Evolutionary conservation across 2,329 filamentous ascomycete genomes (phyloP), one percentile per base, ranked within the genome.

Genomic region (Colletotrichum sp.): DNA sequence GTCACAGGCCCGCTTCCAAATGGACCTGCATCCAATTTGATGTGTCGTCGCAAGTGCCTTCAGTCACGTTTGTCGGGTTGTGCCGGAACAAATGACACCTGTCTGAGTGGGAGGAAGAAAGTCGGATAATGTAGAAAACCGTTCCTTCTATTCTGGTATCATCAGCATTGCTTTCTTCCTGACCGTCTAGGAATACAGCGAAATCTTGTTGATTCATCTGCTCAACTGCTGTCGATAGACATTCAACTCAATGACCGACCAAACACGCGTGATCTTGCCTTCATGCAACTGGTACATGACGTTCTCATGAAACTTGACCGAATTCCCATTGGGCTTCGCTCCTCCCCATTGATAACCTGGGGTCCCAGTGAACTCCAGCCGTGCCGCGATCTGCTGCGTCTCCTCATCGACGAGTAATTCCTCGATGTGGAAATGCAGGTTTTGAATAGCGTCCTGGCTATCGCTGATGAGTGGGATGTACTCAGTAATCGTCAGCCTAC

Each of bases 181-280:
- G n/a, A 0, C 18, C 5, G 43, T 21, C 2, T 7, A 52, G n/a
- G 3, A 7, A 21, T 13, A 43, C 39, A n/a, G 18, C 39, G 39
- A 52, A 52, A 21, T 13, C 2, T 52, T 52, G 43, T 21, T 3
- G 12, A 48, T 12, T 21, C 43, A 2, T 52, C 43, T 1, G 28
- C 14, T 34, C 16, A 68, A 18, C 13, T 57, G 65, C 8, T 57
- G n/a, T 4, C 77, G 77, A 63, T 82, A 83, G 13, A 77, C 78
- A 4, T 75, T 76, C 68, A 81, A 55, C 60, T 84, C 83, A 18
- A 84, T 77, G 21, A 84, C 69, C 34, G 83, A 83, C 80, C 82
- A 83, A 4, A 85, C 81, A 43, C 78, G 78, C 12, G 74, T 72
- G 28, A 86, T 84, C 78, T 78, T 84, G 2, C 83, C 83, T 2